Base-by-base conservation (phyloP, 257 asterid genomes). In the Eustoma russellianum region DNA sequence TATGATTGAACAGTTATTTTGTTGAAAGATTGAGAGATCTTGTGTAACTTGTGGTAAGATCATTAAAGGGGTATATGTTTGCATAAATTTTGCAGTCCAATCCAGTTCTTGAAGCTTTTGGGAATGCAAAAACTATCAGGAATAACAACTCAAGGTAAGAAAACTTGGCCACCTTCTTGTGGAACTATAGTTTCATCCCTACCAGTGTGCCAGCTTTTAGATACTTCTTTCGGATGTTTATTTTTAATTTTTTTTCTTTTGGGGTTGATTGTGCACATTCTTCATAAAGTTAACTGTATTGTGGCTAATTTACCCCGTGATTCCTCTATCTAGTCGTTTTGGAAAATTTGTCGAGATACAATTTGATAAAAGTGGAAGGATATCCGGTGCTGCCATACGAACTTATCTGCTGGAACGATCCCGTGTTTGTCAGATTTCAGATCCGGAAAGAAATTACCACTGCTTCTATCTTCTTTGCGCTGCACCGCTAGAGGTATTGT, bases 281-380 rank as follows among this genome's bases (percentile, higher is more conserved):
- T 53, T 41, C 14, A 50, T 41, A 11, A 46, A 19, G 28, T 13
- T 54, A 53, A 43, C 33, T 33, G 38, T 41, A 52, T 43, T 46
- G 35, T 44, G 28, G 41, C 33, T 62, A 19, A 61, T 35, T 24
- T 63, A 50, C 45, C 66, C 53, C 10, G 41, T 56, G 62, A 62
- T 57, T 14, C 52, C 40, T 62, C 40, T 59, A 48, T 79, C 63
- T 86, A 91, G 97, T 73, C 98, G 98, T 24, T 92, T 92, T 56
- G 98, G 98, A 67, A 92, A 92, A 81, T 92, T 92, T 88, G 98
- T 92, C 55, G 98, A 88, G 79, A 85, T 92, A 73, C 98, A 92
- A 72, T 88, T 88, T 66, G 97, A 92, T 67, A 92, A 85, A 77
- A 81, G 83, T 70, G 97, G 97, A 61, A 88, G 93, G 77, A 92